Evolutionary conservation across 805 yeast species (phyloP), one percentile per base, ranked within the genome.

Genomic region (Wickerhamiella occidentalis): DNA sequence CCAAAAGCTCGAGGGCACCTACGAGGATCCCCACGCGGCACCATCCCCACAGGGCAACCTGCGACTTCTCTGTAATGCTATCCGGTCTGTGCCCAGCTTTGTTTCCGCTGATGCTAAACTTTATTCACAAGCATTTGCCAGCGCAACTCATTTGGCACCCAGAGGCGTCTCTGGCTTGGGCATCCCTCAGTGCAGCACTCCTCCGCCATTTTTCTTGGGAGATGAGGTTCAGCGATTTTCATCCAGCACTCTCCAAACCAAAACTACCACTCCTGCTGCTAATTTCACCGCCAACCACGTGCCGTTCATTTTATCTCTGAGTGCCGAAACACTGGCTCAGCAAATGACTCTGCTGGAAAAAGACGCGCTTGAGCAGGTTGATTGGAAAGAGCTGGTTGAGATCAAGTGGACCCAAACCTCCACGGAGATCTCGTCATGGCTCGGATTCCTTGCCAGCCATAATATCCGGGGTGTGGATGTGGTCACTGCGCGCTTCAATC

Each of bases 381-480:
- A 90, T 63, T 90, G 97, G 96, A 80, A 79, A 58, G 95, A 86
- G 56, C 71, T 90, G 40, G 72, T 88, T 40, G 88, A 85, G 54
- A 67, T 84, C 54, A 73, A 77, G 45, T 82, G 95, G 86, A 76
- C 77, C 47, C 75, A 75, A 51, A 77, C 78, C 30, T 63, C 82
- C 44, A 75, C 73, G 1, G 82, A 87, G 1, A 80, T 79, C 19
- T 79, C 78, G 54, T 84, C 92, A 58, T 92, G 98, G 98, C 67
- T 87, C 23, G 82, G 78, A 54, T 71, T 85, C 29, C 68, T 88
- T 49, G 74, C 19, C 76, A 78, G 62, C 74, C 77, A 56, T 68
- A 69, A 56, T 61, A 67, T 28, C 64, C 71, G 80, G n/a, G 96
- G 96, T 0, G 79, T 87, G 33, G 85, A 85, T 54, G 67, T 90